Evolutionary conservation across 768 basidiomycete genomes (phyloP).

Genomic region (Rhizopogon rudus): DNA sequence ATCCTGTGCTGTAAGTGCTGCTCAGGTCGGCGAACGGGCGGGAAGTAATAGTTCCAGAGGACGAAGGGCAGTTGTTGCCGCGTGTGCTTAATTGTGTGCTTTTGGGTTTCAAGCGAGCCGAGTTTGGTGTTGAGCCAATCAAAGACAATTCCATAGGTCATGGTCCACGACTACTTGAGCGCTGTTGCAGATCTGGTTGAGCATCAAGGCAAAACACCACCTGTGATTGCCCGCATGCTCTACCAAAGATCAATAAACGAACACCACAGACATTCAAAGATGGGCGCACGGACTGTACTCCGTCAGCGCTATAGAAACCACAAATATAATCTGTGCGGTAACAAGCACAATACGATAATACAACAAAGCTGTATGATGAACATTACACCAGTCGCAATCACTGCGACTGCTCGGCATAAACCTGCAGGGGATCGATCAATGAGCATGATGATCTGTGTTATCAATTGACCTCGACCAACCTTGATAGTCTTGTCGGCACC

Average conservation of each 20-base stretch:
- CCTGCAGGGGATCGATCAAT: conserved; percentile 22
- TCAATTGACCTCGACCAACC: conserved; percentile 37
- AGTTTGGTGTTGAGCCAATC: conserved; percentile 3
- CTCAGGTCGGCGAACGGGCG: conserved; percentile 6
- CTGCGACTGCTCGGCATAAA: conserved; percentile 71
- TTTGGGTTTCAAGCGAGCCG: too few relatives aligned
- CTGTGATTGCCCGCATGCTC: not conserved
- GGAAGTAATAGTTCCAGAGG: too few relatives aligned
- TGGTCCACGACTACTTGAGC: not conserved
- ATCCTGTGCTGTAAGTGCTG: conserved; percentile 36
- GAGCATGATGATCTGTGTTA: not conserved
- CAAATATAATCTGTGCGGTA: not conserved
- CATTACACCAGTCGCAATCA: conserved; percentile 16
- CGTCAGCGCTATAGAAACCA: conserved; percentile 24
- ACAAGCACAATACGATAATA: not conserved
- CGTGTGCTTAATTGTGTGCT: too few relatives aligned
- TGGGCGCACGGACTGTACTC: conserved; percentile 7
- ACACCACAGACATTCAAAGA: not conserved
- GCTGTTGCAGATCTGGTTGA: not conserved
- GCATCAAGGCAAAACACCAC: not conserved
- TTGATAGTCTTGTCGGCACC: conserved; percentile 99
- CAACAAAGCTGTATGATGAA: not conserved
- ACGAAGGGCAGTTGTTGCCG: too few relatives aligned
- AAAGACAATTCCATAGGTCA: not conserved
- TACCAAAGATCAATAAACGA: not conserved